Evolutionary conservation across 2,329 filamentous ascomycete genomes (phyloP).

Genomic region (Nothophaeocryptopus gaeumannii): DNA sequence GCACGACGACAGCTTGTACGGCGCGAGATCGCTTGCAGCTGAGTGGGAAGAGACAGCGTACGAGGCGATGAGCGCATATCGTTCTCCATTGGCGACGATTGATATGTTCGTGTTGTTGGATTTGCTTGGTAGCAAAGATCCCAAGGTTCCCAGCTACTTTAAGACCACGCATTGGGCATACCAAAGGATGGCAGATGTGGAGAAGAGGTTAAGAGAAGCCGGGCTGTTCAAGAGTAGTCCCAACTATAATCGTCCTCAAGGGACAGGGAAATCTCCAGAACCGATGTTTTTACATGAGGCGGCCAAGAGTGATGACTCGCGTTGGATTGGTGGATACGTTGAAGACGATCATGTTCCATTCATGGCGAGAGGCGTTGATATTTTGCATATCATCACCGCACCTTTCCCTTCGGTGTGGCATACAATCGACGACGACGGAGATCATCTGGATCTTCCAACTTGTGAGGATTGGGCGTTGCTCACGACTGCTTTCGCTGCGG

Average conservation of each 20-base stretch:
- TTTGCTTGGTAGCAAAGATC: conserved; percentile 69
- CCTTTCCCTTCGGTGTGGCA: conserved; percentile 89
- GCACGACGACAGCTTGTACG: conserved; percentile 80
- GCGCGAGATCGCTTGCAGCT: conserved; percentile 72
- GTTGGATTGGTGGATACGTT: conserved; percentile 50
- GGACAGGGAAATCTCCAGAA: conserved; percentile 3
- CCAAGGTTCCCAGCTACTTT: conserved; percentile 80
- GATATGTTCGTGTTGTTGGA: conserved; percentile 89
- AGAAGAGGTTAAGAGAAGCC: conserved; percentile 68
- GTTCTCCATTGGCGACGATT: conserved; percentile 73
- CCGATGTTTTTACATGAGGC: conserved; percentile 63
- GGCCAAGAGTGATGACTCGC: conserved; percentile 49
- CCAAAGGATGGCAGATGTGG: conserved; percentile 67
- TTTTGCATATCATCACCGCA: conserved; percentile 83
- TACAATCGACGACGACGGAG: conserved; percentile 74
- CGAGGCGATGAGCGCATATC: conserved; percentile 69
- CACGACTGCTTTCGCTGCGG: conserved; percentile 76
- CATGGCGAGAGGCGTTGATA: conserved; percentile 76
- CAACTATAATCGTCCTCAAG: conserved; percentile 38
- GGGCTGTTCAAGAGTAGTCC: conserved; percentile 63
- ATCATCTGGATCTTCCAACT: conserved; percentile 75
- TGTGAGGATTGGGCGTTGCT: conserved; percentile 86
- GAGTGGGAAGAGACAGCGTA: conserved; percentile 73
- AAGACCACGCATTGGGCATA: conserved; percentile 93
- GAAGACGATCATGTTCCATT: conserved; percentile 93